Base-by-base conservation (phyloP, 108 stramenopile genomes). In the Nitzschia sp. region DNA sequence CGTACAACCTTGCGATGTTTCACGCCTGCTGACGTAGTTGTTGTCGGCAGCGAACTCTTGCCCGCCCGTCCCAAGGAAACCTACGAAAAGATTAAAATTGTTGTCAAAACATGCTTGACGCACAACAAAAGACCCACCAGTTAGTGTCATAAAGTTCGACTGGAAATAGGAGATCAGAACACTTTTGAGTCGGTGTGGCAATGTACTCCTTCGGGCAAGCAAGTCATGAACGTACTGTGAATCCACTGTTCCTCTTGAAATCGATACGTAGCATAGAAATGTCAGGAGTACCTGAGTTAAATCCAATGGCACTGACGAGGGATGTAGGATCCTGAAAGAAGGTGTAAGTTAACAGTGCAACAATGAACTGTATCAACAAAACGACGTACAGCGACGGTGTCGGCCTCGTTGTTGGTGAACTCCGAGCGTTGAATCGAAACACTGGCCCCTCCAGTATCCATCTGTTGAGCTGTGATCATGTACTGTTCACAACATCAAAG, bases 61-160 rank as follows among this genome's bases (percentile, higher is more conserved):
- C 11, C 37, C 57, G 38, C 38, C 38, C 1, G n/a, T 58, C 7
- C 37, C 26, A 38, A 29, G 39, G 19, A 58, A 58, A 17, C 6
- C 57, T 10, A 58, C 57, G 15, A 58, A 40, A 3, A 29, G n/a
- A 9, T 58, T 58, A 14, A 37, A 58, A 7, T 58, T 58, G 26
- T 37, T 37, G 15, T n/a, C 29, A 37, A 58, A 58, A 34, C 57
- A 58, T 40, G 29, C 10, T 58, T 58, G 57, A 0, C 11, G 26
- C 2, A 58, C 29, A 2, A 7, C 38, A 12, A 58, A 17, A n/a
- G n/a, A 1, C 2, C 57, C 57, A 0, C 38, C 57, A 17, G 46
- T 48, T 14, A 40, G 12, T 2, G 22, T 58, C 39, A 58, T 14
- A 38, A 58, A 40, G 39, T 58, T 58, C 7, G 34, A 25, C 57